Percentiles rank a stretch among this genome's conserved stretches.
These are phyloP conservation scores for Neoboletus magnificus DNA, from an alignment of 768 basidiomycete genomes.

Conservation along the genomic window DNA sequence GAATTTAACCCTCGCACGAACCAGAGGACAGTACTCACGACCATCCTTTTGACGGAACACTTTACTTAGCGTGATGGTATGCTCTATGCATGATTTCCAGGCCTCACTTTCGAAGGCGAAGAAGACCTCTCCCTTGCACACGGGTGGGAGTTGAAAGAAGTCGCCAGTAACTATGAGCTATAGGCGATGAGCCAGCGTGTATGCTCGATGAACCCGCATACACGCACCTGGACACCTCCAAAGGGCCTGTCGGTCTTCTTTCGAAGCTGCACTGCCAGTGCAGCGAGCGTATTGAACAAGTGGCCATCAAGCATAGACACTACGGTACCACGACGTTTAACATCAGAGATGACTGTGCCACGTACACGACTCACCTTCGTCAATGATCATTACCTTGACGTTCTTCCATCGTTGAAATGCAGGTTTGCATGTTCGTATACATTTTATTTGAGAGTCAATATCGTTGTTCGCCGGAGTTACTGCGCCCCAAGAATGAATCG, in stretches of 20 bases:
- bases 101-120: conserved; percentile 65
- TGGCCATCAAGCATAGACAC: conserved; percentile 71
- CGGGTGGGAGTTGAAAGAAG: conserved; percentile 59
- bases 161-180: conserved; percentile 55
- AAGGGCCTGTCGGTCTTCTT: conserved; percentile 51
- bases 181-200: neutral
- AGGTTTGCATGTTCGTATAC: conserved; percentile 51
- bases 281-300: conserved; percentile 56
- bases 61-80: conserved; percentile 62
- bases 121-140: conserved; percentile 44
- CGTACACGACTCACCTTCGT: conserved; percentile 47
- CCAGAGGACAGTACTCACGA: conserved; percentile 36
- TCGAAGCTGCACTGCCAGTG: conserved; percentile 49
- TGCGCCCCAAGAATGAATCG: conserved; percentile 61
- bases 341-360: neutral
- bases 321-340: conserved; percentile 17
- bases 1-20: neutral
- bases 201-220: neutral
- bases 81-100: conserved; percentile 43
- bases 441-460: conserved; percentile 45
- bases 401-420: conserved; percentile 55
- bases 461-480: conserved; percentile 45
- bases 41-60: conserved; percentile 77
- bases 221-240: conserved; percentile 59
- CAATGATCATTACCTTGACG: conserved; percentile 58